A percentile compares a stretch with the other conserved stretches of the same genome.
These are phyloP conservation scores for Pichia norvegensis DNA, from an alignment of 1,139 yeast genomes.

Conservation along the genomic window DNA sequence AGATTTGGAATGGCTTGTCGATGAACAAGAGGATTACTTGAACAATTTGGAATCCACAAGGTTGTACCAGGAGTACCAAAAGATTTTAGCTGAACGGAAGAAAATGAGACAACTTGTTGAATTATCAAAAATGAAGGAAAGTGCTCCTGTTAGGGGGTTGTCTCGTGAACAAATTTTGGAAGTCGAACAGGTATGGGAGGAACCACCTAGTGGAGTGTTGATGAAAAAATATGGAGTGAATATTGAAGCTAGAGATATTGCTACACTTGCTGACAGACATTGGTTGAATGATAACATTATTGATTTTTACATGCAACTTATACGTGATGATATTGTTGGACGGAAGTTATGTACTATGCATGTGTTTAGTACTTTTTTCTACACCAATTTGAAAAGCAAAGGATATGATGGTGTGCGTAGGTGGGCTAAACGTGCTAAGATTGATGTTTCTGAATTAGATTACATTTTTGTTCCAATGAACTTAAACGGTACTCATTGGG, in stretches of 20 bases:
- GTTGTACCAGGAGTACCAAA: conserved; percentile 34
- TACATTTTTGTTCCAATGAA: conserved; percentile 78
- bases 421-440: conserved; percentile 84
- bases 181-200: conserved; percentile 35
- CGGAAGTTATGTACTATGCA: conserved; percentile 48
- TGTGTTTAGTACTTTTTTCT: conserved; percentile 85
- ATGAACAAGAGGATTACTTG: conserved; percentile 26
- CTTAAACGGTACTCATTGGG: conserved; percentile 84
- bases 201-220: conserved; percentile 25
- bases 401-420: conserved; percentile 80
- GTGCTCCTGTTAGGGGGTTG: conserved; percentile 24
- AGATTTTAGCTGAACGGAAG: conserved; percentile 35
- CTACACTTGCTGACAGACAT: conserved; percentile 57
- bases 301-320: conserved; percentile 66
- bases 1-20: conserved; percentile 26
- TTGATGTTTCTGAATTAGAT: conserved; percentile 56
- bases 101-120: conserved; percentile 33
- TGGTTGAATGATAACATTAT: conserved; percentile 94
- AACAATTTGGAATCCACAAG: conserved; percentile 25
- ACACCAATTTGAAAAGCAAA: conserved; percentile 54
- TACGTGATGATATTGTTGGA: conserved; percentile 77
- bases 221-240: conserved; percentile 47
- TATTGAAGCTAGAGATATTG: conserved; percentile 56
- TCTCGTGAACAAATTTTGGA: conserved; percentile 27
- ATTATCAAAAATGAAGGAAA: conserved; percentile 29